Evolutionary conservation across 495 filamentous ascomycete genomes (phyloP).

Genomic region (Barbatosphaeria neglecta): DNA sequence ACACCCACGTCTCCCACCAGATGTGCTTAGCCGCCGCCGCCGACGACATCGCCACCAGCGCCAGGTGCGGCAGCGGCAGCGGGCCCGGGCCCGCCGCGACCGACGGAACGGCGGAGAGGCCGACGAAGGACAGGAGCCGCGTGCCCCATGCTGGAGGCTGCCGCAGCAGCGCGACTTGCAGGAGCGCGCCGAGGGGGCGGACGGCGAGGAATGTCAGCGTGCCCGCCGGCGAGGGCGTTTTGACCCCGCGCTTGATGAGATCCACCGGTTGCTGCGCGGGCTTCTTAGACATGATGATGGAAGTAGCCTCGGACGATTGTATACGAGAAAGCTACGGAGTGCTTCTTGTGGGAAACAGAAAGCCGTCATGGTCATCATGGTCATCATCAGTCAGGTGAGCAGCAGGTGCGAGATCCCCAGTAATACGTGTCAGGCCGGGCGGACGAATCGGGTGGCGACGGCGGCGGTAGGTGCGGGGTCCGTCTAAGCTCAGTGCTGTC

Average conservation of each 20-base stretch:
- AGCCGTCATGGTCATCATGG: no score
- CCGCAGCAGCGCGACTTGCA: conserved; percentile 38
- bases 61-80: conserved; percentile 13
- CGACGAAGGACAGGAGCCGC: conserved; percentile 4
- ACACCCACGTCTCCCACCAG: conserved; percentile 22
- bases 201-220: conserved; percentile 40
- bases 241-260: conserved; percentile 18
- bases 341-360: not conserved
- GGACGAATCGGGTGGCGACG: no score
- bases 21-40: conserved; percentile 37
- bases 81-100: not conserved
- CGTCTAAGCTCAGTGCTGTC: no score
- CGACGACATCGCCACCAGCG: conserved; percentile 37
- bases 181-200: conserved; percentile 37
- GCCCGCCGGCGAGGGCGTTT: conserved; percentile 29
- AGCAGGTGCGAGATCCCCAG: no score
- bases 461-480: no score
- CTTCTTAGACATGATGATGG: not conserved
- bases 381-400: no score
- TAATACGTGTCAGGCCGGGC: no score
- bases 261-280: conserved; percentile 9
- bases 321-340: not conserved
- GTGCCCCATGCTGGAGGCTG: conserved; percentile 18
- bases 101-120: conserved; percentile 6
- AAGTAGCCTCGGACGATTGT: not conserved